These are phyloP conservation scores for Didymosphaeria variabile DNA, from an alignment of 2,329 filamentous ascomycete genomes.

Conservation along the genomic window DNA sequence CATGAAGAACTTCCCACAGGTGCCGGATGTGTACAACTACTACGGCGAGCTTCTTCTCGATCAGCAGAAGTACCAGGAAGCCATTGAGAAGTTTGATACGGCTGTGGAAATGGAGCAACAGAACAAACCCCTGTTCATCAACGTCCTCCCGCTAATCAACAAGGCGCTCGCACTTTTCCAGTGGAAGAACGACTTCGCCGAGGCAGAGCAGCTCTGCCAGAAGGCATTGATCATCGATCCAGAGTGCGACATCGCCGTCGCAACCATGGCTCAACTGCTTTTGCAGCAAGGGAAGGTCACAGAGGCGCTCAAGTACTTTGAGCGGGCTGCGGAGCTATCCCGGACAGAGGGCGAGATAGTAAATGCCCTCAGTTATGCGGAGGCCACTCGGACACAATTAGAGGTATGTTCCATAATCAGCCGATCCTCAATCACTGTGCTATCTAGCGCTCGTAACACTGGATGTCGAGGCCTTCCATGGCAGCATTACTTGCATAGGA, in stretches of 20 bases:
- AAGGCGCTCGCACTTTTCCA: conserved; percentile 97
- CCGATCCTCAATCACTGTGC: too few species aligned
- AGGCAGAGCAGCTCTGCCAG: conserved; percentile 95
- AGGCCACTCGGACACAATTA: conserved; percentile 94
- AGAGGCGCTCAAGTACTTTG: conserved; percentile 95
- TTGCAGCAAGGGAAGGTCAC: conserved; percentile 97
- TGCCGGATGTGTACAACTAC: conserved; percentile 99
- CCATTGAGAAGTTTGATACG: conserved; percentile 96
- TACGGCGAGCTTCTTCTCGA: conserved; percentile 96
- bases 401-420: conserved; percentile 57
- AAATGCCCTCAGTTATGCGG: conserved; percentile 95
- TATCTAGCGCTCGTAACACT: too few species aligned
- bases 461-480: too few species aligned
- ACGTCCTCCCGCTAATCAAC: conserved; percentile 97
- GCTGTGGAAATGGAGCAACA: conserved; percentile 99
- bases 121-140: conserved; percentile 93
- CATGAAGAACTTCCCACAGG: conserved; percentile 97
- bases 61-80: conserved; percentile 94
- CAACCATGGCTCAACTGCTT: conserved; percentile 97
- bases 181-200: conserved; percentile 95
- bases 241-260: conserved; percentile 97
- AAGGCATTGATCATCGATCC: conserved; percentile 98
- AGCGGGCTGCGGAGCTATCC: conserved; percentile 92
- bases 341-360: conserved; percentile 95
- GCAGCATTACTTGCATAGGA: conserved; percentile 10